Evolutionary conservation across 2,329 filamentous ascomycete genomes (phyloP).

Genomic region (Stachybotrys elegans): DNA sequence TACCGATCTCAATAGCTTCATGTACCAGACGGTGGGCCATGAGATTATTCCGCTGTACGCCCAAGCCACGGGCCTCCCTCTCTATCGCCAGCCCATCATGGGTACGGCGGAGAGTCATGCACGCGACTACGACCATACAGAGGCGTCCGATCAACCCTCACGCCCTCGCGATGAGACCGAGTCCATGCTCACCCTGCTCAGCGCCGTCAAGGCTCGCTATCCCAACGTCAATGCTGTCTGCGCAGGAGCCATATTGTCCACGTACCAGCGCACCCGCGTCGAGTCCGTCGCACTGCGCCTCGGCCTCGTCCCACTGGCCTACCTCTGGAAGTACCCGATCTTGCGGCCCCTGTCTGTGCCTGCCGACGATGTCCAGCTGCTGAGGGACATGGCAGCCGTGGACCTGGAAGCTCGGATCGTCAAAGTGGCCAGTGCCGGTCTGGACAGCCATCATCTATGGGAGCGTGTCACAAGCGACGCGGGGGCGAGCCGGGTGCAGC

Average conservation of each 20-base stretch:
- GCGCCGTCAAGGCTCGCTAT: slow-evolving; percentile 58
- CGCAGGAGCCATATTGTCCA: slow-evolving; percentile 88
- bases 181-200: slow-evolving; percentile 73
- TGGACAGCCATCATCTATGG: slow-evolving; percentile 79
- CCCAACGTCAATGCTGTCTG: slow-evolving; percentile 82
- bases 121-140: slow-evolving; percentile 57
- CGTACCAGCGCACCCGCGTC: slow-evolving; percentile 93
- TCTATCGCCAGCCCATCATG: slow-evolving; percentile 74
- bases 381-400: slow-evolving; percentile 74
- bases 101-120: slow-evolving; percentile 67
- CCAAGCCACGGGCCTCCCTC: slow-evolving; percentile 69
- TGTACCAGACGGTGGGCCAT: slow-evolving; percentile 98
- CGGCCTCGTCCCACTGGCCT: slow-evolving; percentile 77
- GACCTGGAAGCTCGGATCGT: slow-evolving; percentile 86
- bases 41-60: slow-evolving; percentile 80
- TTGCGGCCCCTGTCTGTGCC: slow-evolving; percentile 47
- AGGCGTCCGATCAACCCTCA: slow-evolving; percentile 6
- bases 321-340: slow-evolving; percentile 84
- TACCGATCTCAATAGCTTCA: slow-evolving; percentile 97
- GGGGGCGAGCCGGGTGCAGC: slow-evolving; percentile 42
- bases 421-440: slow-evolving; percentile 87
- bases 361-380: slow-evolving; percentile 49
- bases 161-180: slow-evolving; percentile 75
- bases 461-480: slow-evolving; percentile 61
- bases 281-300: slow-evolving; percentile 85